These are phyloP conservation scores for Geotrichum histeridarum DNA, from an alignment of 1,139 yeast genomes.

Conservation along the genomic window DNA sequence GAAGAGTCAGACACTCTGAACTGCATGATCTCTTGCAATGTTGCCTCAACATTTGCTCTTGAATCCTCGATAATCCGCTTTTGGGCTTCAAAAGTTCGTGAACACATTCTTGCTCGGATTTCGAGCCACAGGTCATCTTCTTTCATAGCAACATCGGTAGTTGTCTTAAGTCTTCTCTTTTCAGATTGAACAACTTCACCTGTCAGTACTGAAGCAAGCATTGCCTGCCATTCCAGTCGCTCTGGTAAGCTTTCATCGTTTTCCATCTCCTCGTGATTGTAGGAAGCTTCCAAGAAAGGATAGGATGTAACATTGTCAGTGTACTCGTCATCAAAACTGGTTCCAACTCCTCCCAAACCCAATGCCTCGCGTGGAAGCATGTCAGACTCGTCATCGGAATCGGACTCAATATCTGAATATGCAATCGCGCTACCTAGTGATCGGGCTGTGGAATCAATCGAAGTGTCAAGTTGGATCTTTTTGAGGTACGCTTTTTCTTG, in stretches of 20 bases:
- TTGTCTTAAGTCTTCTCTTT: constrained; percentile 67
- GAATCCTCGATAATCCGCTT: constrained; percentile 63
- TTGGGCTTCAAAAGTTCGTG: constrained; percentile 79
- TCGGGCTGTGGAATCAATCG: constrained; percentile 50
- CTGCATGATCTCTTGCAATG: constrained; percentile 64
- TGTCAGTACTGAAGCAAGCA: constrained; percentile 82
- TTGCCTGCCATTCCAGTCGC: constrained; percentile 92
- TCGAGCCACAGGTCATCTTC: constrained; percentile 79
- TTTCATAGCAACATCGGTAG: constrained; percentile 28
- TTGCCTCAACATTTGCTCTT: constrained; percentile 66
- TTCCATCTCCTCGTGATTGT: constrained; percentile 22
- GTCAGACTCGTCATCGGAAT: constrained; percentile 27
- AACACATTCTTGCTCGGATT: constrained; percentile 71
- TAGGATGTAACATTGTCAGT: constrained; percentile 30
- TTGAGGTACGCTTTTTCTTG: constrained; percentile 69
- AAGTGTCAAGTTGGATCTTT: constrained; percentile 57
- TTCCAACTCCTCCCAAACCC: constrained; percentile 35
- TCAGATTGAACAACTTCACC: constrained; percentile 94
- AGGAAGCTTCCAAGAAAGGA: constrained; percentile 23
- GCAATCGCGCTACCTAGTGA: constrained; percentile 23
- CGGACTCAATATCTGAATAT: constrained; percentile 29
- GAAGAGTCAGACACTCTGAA: constrained; percentile 47
- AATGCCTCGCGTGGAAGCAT: constrained; percentile 23
- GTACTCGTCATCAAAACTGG: constrained; percentile 37
- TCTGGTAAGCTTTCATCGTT: constrained; percentile 57